phyloP scores from a whole-genome alignment of 2,329 filamentous ascomycete species.

The Anthostomella pinea region DNA sequence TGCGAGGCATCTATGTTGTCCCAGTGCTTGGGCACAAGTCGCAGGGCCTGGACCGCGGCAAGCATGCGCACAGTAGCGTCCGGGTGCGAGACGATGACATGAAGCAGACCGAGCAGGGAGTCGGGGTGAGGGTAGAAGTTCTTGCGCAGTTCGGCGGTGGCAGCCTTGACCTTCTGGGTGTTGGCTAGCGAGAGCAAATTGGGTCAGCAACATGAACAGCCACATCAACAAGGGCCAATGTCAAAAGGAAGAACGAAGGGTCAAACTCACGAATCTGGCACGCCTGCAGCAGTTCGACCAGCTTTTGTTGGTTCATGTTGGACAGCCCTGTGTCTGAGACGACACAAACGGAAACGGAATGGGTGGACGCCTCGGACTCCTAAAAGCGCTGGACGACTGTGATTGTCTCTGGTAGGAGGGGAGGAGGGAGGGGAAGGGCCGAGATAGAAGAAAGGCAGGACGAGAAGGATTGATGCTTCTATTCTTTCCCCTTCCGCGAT shows the following conservation, averaged over 20 bases:
- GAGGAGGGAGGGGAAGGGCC: neutral
- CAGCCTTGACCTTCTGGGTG: slow-evolving; percentile 84
- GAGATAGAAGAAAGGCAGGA: too few species aligned
- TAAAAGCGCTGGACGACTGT: neutral
- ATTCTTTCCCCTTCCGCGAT: neutral
- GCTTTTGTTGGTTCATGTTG: slow-evolving; percentile 76
- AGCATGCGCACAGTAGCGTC: slow-evolving; percentile 76
- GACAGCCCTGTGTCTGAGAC: slow-evolving; percentile 9
- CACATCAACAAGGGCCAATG: too few species aligned
- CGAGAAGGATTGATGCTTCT: too few species aligned
- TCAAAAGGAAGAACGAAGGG: slow-evolving; percentile 9
- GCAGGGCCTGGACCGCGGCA: slow-evolving; percentile 84
- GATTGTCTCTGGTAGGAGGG: too few species aligned
- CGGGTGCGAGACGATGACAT: slow-evolving; percentile 79
- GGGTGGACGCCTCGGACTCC: neutral
- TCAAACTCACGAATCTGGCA: slow-evolving; percentile 75
- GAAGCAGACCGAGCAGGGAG: slow-evolving; percentile 80
- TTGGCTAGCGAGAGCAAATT: slow-evolving; percentile 59
- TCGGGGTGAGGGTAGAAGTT: slow-evolving; percentile 87
- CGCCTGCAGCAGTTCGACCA: slow-evolving; percentile 82
- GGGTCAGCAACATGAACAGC: slow-evolving; percentile 35
- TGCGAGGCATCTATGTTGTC: slow-evolving; percentile 66
- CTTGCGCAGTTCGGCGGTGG: slow-evolving; percentile 86
- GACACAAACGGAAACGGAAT: too few species aligned
- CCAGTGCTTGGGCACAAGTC: slow-evolving; percentile 86